A percentile compares a stretch with the other conserved stretches of the same genome.
Conservation (phyloP, 2,329 filamentous ascomycete species). For the Verticillium dahliae region DNA sequence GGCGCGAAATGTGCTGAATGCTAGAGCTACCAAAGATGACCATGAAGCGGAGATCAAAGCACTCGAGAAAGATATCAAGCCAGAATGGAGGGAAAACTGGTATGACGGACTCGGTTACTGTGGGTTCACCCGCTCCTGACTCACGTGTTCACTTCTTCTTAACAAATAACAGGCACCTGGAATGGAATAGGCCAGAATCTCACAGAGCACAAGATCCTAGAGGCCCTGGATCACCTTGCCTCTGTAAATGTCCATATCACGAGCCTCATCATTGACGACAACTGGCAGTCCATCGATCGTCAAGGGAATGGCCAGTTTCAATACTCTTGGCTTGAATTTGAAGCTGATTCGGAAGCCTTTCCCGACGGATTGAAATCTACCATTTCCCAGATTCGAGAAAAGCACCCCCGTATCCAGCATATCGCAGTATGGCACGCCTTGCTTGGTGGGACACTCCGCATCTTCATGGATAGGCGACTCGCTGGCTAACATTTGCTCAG, state of each 20-base stretch:
- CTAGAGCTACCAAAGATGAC: conserved; percentile 35
- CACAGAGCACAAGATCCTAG: conserved; percentile 71
- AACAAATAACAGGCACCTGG: conserved; percentile 62
- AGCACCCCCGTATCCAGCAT: conserved; percentile 68
- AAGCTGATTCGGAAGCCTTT: conserved; percentile 75
- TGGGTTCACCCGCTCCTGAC: conserved; percentile 23
- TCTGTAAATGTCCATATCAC: conserved; percentile 69
- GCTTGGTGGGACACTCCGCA: conserved; percentile 24
- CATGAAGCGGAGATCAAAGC: conserved; percentile 37
- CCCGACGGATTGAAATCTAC: conserved; percentile 71
- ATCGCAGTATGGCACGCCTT: conserved; percentile 94
- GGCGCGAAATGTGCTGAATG: conserved; percentile 59
- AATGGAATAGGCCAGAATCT: conserved; percentile 82
- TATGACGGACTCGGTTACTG: conserved; percentile 92
- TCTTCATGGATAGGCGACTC: background rate
- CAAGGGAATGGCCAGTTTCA: conserved; percentile 45
- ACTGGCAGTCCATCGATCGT: conserved; percentile 76
- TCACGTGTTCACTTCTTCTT: background rate
- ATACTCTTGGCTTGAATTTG: conserved; percentile 72
- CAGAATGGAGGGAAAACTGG: conserved; percentile 77
- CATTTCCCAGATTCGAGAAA: conserved; percentile 60
- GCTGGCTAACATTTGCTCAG: conserved; percentile 19
- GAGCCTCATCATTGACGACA: conserved; percentile 92
- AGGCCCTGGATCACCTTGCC: conserved; percentile 66
- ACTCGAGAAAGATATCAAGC: conserved; percentile 40